Percentiles rank a stretch among this genome's conserved stretches.
phyloP scores from a whole-genome alignment of 2,329 filamentous ascomycete species.

The Rhinocladiella mackenziei region DNA sequence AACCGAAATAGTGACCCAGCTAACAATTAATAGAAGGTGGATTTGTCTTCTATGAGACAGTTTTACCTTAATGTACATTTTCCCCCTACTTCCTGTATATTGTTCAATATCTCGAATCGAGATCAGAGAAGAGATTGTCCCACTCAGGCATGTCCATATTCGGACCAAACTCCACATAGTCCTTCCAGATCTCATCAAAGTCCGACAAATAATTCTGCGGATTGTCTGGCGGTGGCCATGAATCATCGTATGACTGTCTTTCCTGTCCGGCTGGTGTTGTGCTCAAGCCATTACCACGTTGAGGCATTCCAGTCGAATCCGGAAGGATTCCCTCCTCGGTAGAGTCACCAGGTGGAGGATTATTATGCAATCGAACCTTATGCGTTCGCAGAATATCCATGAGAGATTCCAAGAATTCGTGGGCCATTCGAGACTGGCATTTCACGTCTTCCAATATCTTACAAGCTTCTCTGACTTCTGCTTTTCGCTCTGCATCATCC shows the following conservation, averaged over 20 bases:
- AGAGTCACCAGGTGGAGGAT: not conserved
- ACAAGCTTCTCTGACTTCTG: conserved; percentile 39
- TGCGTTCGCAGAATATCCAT: conserved; percentile 37
- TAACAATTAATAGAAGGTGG: no score
- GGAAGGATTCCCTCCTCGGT: not conserved
- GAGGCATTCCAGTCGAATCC: not conserved
- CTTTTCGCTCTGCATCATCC: conserved; percentile 34
- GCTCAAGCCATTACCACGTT: not conserved
- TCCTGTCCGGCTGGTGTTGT: no score
- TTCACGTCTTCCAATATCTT: conserved; percentile 38
- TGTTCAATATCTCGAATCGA: conserved; percentile 15
- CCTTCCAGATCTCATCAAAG: conserved; percentile 27
- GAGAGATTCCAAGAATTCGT: conserved; percentile 38
- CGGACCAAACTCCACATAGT: conserved; percentile 22
- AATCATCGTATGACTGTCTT: no score
- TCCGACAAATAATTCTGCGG: conserved; percentile 16
- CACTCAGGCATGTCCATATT: conserved; percentile 23
- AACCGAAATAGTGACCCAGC: no score
- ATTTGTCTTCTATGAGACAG: no score
- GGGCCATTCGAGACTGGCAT: conserved; percentile 32
- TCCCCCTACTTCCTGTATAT: not conserved
- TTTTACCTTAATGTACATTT: not conserved
- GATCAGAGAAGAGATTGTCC: conserved; percentile 26
- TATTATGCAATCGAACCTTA: conserved; percentile 20
- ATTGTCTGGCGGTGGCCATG: conserved; percentile 4